phyloP scores from a whole-genome alignment of 2,329 filamentous ascomycete species.

The Xenoacremonium recifei region DNA sequence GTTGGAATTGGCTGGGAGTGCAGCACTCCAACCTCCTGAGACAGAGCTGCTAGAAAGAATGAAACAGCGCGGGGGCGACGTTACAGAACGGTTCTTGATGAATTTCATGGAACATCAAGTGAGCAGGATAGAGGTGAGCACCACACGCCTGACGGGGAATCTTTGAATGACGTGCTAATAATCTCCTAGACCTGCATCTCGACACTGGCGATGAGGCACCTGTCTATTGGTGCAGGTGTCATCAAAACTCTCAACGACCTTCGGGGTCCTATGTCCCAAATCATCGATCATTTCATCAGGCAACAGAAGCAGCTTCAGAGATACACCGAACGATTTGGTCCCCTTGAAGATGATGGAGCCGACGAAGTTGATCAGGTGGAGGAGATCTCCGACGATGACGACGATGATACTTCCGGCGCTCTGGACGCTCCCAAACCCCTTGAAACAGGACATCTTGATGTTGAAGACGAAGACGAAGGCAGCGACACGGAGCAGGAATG shows the following conservation, averaged over 20 bases:
- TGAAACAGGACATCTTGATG: neutral
- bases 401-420: too few relatives aligned
- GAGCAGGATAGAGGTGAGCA: conserved; percentile 87
- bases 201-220: conserved; percentile 75
- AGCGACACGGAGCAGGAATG: conserved; percentile 29
- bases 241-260: conserved; percentile 68
- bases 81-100: conserved; percentile 83
- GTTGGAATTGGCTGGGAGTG: conserved; percentile 68
- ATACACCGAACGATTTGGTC: conserved; percentile 56
- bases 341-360: conserved; percentile 30
- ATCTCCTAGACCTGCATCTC: conserved; percentile 70
- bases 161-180: conserved; percentile 19
- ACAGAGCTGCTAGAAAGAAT: conserved; percentile 74
- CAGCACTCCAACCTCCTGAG: conserved; percentile 73
- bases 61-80: conserved; percentile 69
- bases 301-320: conserved; percentile 63
- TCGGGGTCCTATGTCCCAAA: conserved; percentile 72
- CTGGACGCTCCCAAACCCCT: neutral
- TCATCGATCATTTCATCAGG: conserved; percentile 60
- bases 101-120: conserved; percentile 95
- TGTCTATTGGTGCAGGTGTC: conserved; percentile 66
- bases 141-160: neutral
- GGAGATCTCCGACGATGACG: conserved; percentile 1
- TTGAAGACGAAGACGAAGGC: conserved; percentile 18
- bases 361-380: neutral